phyloP scores from a whole-genome alignment of 139 green algal species.

The Volvox reticuliferus region DNA sequence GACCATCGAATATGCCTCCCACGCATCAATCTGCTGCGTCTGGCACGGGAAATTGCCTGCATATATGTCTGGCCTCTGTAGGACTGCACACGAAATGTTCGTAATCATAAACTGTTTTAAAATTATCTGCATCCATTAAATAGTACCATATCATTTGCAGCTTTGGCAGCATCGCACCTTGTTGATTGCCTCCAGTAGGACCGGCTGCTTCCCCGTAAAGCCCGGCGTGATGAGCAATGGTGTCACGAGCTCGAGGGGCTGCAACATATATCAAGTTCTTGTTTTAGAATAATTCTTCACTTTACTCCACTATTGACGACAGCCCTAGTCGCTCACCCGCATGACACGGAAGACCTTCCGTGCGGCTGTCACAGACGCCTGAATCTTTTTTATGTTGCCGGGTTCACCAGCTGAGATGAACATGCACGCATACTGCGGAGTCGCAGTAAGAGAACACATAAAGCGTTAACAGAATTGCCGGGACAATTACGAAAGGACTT shows the following conservation, averaged over 20 bases:
- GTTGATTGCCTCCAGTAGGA: conserved; percentile 78
- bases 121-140: too few species aligned
- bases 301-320: neutral
- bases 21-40: too few species aligned
- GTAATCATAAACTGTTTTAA: too few species aligned
- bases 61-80: too few species aligned
- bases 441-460: neutral
- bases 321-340: conserved; percentile 52
- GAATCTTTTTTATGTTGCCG: conserved; percentile 90
- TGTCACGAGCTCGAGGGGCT: conserved; percentile 85
- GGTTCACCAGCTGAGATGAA: conserved; percentile 89
- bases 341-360: conserved; percentile 94
- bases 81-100: too few species aligned
- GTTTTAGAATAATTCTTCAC: too few species aligned
- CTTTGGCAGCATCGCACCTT: conserved; percentile 69
- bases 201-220: conserved; percentile 75
- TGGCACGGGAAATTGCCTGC: too few species aligned
- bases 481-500: neutral
- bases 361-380: conserved; percentile 88
- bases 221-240: conserved; percentile 81
- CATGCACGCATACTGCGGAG: conserved; percentile 90
- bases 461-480: neutral
- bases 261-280: too few species aligned
- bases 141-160: too few species aligned
- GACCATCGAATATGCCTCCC: too few species aligned